Conservation (phyloP, 148 eudicot genomes). For the Cornus kousa region DNA sequence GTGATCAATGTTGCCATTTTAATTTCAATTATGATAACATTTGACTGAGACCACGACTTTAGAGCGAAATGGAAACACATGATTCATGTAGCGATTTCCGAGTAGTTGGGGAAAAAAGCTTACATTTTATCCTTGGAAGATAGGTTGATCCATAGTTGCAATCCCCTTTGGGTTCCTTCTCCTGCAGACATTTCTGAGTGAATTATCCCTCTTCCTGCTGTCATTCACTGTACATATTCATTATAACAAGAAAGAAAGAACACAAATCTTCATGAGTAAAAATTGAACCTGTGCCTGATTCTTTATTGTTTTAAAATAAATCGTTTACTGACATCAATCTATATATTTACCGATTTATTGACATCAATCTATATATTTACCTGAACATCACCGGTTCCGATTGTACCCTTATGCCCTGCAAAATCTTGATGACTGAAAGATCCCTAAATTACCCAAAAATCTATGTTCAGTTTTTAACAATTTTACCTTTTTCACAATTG, state of each 20-base stretch:
- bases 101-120: constrained; percentile 4
- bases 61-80: too few relatives aligned
- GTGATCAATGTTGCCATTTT: too few relatives aligned
- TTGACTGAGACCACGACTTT: too few relatives aligned
- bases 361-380: constrained; percentile 23
- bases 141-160: constrained; percentile 94
- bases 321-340: not conserved
- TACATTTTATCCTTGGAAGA: constrained; percentile 89
- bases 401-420: constrained; percentile 82
- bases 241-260: not conserved
- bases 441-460: constrained; percentile 40
- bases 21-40: too few relatives aligned
- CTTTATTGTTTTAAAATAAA: too few relatives aligned
- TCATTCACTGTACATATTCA: constrained; percentile 76
- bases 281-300: not conserved
- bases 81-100: too few relatives aligned
- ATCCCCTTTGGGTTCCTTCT: constrained; percentile 65
- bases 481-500: not conserved
- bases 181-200: constrained; percentile 98
- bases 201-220: constrained; percentile 95
- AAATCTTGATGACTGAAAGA: constrained; percentile 93
- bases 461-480: not conserved
- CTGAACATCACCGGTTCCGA: constrained; percentile 84
- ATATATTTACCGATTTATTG: constrained; percentile 31
- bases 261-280: not conserved